Percentiles rank a stretch among this genome's conserved stretches.
Conservation (phyloP, 1,284 basidiomycete genomes). For the Ceratobasidium sp. region DNA sequence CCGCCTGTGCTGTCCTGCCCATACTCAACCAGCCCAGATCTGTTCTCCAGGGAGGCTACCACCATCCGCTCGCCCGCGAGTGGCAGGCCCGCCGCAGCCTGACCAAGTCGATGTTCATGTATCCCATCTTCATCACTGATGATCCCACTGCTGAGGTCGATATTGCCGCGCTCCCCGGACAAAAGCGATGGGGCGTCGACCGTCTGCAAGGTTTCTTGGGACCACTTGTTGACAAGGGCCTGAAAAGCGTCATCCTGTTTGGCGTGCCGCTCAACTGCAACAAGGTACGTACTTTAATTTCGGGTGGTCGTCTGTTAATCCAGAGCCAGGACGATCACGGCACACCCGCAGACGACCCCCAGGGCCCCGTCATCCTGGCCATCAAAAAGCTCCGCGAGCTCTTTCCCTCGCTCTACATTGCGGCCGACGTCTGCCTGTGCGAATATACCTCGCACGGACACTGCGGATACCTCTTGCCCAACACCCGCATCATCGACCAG, state of each 20-base stretch:
- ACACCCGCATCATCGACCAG: slow-evolving; percentile 74
- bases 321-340: slow-evolving; percentile 75
- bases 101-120: slow-evolving; percentile 94
- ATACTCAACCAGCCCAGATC: slow-evolving; percentile 57
- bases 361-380: slow-evolving; percentile 92
- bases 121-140: slow-evolving; percentile 96
- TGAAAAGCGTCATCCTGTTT: slow-evolving; percentile 93
- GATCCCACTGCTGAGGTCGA: slow-evolving; percentile 81
- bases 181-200: slow-evolving; percentile 94
- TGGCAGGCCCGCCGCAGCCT: slow-evolving; percentile 80
- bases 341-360: slow-evolving; percentile 85
- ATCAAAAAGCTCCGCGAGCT: slow-evolving; percentile 77
- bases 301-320: slow-evolving; percentile 6
- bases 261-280: slow-evolving; percentile 86
- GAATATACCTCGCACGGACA: slow-evolving; percentile 99
- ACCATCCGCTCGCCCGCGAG: slow-evolving; percentile 83
- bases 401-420: slow-evolving; percentile 87
- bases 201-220: slow-evolving; percentile 85
- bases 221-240: slow-evolving; percentile 88
- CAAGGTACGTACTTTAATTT: slow-evolving; percentile 65
- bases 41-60: slow-evolving; percentile 90
- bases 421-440: slow-evolving; percentile 97
- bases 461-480: slow-evolving; percentile 81
- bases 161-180: slow-evolving; percentile 81
- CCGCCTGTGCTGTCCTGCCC: no score